phyloP scores from a whole-genome alignment of 1,284 basidiomycete species.

The Leccinum pachyderme region DNA sequence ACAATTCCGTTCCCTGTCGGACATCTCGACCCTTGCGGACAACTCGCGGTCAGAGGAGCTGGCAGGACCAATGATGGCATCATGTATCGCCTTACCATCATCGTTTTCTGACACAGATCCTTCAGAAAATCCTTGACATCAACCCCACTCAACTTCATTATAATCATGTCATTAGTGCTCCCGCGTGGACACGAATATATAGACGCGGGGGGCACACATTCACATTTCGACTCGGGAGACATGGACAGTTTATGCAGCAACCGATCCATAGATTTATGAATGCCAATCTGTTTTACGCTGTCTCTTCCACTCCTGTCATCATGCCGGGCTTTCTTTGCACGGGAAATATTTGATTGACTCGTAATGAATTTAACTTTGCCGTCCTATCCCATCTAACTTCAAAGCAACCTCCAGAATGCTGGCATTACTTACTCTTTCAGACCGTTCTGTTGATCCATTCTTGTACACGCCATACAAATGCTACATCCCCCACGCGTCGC shows the following conservation, averaged over 20 bases:
- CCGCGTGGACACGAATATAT: slow-evolving; percentile 13
- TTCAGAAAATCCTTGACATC: slow-evolving; percentile 32
- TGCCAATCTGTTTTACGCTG: slow-evolving; percentile 16
- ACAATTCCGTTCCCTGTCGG: slow-evolving; percentile 10
- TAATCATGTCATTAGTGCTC: slow-evolving; percentile 14
- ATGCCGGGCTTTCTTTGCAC: slow-evolving; percentile 4
- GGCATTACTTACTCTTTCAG: background rate
- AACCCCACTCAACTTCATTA: slow-evolving; percentile 37
- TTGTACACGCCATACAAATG: slow-evolving; percentile 3
- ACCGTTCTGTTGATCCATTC: background rate
- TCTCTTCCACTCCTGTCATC: slow-evolving; percentile 16
- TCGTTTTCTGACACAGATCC: slow-evolving; percentile 27
- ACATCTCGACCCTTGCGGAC: slow-evolving; percentile 5
- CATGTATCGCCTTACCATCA: slow-evolving; percentile 27
- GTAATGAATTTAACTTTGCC: slow-evolving; percentile 12
- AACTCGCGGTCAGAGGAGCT: slow-evolving; percentile 7
- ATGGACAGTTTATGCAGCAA: slow-evolving; percentile 16
- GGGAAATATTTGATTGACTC: slow-evolving; percentile 8
- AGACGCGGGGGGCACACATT: slow-evolving; percentile 18
- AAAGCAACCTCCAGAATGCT: background rate
- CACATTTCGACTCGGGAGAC: slow-evolving; percentile 15
- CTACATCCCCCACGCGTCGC: background rate
- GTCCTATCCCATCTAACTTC: slow-evolving; percentile 2
- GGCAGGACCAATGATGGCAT: slow-evolving; percentile 18
- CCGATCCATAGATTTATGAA: slow-evolving; percentile 27